Conservation (phyloP, 2,329 filamentous ascomycete species). For the Diplocarpon rosae region DNA sequence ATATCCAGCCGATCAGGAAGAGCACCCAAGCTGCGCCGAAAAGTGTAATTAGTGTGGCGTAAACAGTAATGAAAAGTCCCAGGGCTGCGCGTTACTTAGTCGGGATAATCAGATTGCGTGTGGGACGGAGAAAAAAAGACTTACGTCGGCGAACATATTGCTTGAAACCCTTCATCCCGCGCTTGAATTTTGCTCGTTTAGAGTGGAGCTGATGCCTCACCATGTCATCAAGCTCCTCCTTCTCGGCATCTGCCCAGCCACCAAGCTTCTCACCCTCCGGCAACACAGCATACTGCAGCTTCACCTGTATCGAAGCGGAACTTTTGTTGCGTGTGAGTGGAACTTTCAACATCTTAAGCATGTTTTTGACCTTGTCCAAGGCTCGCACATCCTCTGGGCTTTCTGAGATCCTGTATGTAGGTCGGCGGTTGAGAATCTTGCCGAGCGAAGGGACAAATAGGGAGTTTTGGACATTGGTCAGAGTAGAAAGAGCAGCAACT, state of each 20-base stretch:
- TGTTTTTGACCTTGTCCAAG: slow-evolving; percentile 17
- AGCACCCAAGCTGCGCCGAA: slow-evolving; percentile 82
- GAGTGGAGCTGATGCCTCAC: slow-evolving; percentile 85
- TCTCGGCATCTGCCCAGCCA: slow-evolving; percentile 66
- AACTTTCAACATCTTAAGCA: slow-evolving; percentile 11
- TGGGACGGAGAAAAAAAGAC: slow-evolving; percentile 20
- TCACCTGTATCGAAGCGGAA: slow-evolving; percentile 20
- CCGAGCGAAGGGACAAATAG: slow-evolving; percentile 75
- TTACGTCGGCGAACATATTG: slow-evolving; percentile 63
- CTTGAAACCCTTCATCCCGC: slow-evolving; percentile 64
- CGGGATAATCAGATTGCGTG: neutral
- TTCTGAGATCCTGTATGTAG: slow-evolving; percentile 16
- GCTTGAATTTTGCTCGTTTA: slow-evolving; percentile 65
- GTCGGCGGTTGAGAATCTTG: slow-evolving; percentile 56
- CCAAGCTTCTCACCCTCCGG: slow-evolving; percentile 61
- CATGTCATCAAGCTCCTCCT: slow-evolving; percentile 68
- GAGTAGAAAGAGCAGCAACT: slow-evolving; percentile 68
- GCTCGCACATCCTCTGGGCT: slow-evolving; percentile 3
- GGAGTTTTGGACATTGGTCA: slow-evolving; percentile 84
- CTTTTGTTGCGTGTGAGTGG: neutral
- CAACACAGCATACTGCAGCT: slow-evolving; percentile 66
- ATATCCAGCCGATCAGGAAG: slow-evolving; percentile 84
- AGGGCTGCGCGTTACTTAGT: slow-evolving; percentile 37
- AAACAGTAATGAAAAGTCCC: slow-evolving; percentile 72
- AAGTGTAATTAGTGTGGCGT: slow-evolving; percentile 71